Conservation (phyloP, 257 asterid species). For the Thymus mandschuricus region DNA sequence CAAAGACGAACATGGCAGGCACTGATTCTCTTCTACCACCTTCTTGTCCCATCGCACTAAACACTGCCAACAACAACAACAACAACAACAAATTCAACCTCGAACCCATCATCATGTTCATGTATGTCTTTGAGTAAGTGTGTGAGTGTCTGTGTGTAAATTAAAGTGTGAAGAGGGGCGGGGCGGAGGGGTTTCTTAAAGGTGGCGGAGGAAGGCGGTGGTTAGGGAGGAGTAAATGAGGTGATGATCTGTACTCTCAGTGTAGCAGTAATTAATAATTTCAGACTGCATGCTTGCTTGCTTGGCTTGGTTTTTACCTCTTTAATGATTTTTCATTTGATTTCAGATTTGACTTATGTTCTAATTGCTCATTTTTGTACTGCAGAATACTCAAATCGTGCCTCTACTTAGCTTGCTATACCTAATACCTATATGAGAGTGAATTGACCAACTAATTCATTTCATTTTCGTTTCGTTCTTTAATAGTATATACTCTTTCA, state of each 20-base stretch:
- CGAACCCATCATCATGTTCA: constrained; percentile 9
- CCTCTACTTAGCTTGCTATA: too few relatives aligned
- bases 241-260: constrained; percentile 32
- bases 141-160: neutral
- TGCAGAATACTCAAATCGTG: too few relatives aligned
- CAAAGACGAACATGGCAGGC: constrained; percentile 91
- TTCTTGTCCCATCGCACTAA: constrained; percentile 36
- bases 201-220: constrained; percentile 41
- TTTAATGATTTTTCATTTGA: neutral
- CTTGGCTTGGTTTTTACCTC: neutral
- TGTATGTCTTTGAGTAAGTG: neutral
- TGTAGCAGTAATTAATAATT: constrained; percentile 23
- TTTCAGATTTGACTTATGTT: neutral
- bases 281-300: neutral
- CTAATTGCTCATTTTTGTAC: neutral
- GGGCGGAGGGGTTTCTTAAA: constrained; percentile 20
- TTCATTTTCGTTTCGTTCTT: too few relatives aligned
- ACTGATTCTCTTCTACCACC: constrained; percentile 43
- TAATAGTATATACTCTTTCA: too few relatives aligned
- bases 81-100: constrained; percentile 29
- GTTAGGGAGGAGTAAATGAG: constrained; percentile 39
- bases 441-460: too few relatives aligned
- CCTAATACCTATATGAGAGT: too few relatives aligned
- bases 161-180: neutral
- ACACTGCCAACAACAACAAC: constrained; percentile 31